These are phyloP conservation scores for Penicillium crystallinum DNA, from an alignment of 495 filamentous ascomycete genomes.

Conservation along the genomic window DNA sequence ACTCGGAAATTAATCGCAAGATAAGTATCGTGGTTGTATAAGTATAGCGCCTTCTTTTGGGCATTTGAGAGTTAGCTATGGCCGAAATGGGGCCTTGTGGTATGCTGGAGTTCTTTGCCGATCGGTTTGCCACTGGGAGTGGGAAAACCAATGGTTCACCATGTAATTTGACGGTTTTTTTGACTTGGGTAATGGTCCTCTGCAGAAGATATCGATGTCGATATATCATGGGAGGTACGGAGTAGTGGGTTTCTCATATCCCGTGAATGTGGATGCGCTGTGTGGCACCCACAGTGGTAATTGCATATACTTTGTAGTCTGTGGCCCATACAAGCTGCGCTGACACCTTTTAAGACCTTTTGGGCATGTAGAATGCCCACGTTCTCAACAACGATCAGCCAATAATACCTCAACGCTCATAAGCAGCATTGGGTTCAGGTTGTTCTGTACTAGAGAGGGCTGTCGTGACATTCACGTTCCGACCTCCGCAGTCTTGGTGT, in stretches of 20 bases:
- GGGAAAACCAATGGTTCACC: background rate
- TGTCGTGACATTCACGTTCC: no score
- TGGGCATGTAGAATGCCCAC: no score
- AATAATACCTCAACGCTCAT: background rate
- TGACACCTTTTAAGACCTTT: background rate
- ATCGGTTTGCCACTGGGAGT: conserved; percentile 16
- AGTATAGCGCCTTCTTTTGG: background rate
- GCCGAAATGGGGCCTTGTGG: conserved; percentile 22
- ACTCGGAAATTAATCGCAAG: conserved; percentile 2
- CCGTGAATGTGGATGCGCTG: background rate
- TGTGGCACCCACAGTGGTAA: background rate
- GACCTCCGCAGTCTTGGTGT: no score
- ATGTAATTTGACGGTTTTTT: background rate
- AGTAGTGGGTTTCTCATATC: background rate
- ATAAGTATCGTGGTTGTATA: conserved; percentile 8
- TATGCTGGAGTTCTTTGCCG: conserved; percentile 37
- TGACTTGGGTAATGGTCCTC: background rate
- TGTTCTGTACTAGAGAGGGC: no score
- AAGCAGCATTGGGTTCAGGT: background rate
- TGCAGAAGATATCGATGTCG: no score
- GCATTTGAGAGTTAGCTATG: conserved; percentile 8
- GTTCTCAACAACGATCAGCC: no score
- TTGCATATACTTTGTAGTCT: background rate
- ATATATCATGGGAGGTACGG: no score
- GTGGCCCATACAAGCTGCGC: background rate